Percentiles rank a stretch among this genome's conserved stretches.
phyloP scores from a whole-genome alignment of 2,329 filamentous ascomycete genomes.

The Aureobasidium sp. region DNA sequence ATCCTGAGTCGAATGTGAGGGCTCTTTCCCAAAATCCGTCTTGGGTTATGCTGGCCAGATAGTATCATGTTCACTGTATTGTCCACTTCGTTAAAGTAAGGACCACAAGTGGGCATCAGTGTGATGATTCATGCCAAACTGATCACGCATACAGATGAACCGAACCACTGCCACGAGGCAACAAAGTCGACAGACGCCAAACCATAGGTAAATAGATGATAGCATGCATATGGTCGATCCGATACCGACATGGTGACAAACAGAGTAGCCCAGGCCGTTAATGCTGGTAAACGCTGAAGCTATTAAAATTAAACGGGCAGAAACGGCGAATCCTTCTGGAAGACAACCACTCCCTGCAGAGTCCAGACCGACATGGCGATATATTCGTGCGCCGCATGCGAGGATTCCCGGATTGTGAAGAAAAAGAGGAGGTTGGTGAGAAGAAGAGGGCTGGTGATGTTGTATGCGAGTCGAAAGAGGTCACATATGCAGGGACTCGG shows the following conservation, averaged over 20 bases:
- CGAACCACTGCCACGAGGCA: background rate
- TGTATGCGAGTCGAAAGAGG: background rate
- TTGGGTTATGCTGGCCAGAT: background rate
- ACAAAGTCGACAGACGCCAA: background rate
- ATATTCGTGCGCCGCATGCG: background rate
- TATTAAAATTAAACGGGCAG: slow-evolving; percentile 3
- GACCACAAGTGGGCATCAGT: background rate
- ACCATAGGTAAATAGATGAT: background rate
- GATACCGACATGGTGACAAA: background rate
- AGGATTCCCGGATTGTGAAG: background rate
- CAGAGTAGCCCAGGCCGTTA: background rate
- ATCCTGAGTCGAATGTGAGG: background rate
- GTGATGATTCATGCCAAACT: background rate
- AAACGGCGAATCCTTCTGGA: background rate
- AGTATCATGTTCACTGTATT: no score
- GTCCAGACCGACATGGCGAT: background rate
- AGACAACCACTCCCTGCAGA: background rate
- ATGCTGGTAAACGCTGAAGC: slow-evolving; percentile 4
- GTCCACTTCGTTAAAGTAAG: background rate
- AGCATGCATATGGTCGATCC: background rate
- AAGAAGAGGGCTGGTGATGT: background rate
- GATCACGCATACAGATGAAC: background rate
- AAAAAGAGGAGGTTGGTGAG: background rate
- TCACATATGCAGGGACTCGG: background rate
- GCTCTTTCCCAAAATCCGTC: background rate